Evolutionary conservation across 148 eudicot species (phyloP).

Genomic region (Heliosperma pusillum): DNA sequence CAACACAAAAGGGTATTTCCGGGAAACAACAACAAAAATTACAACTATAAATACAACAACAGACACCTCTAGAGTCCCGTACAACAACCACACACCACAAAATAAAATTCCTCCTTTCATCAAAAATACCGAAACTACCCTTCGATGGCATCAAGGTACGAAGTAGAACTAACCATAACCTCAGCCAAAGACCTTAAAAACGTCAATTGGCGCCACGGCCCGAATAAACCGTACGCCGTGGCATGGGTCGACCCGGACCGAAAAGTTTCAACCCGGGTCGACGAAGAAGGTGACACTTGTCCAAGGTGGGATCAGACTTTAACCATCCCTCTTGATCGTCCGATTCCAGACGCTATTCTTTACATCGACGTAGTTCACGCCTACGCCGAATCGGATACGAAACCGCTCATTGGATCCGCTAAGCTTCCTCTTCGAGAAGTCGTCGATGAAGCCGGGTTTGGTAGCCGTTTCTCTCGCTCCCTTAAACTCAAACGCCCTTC

Average conservation of each 20-base stretch:
- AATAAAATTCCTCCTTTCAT: neutral
- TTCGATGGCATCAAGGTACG: constrained; percentile 53
- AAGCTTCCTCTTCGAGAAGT: constrained; percentile 43
- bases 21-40: neutral
- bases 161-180: constrained; percentile 49
- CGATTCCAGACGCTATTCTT: constrained; percentile 59
- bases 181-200: constrained; percentile 81
- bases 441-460: constrained; percentile 62
- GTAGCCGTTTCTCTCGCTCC: constrained; percentile 20
- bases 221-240: constrained; percentile 60
- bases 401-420: constrained; percentile 79
- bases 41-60: constrained; percentile 5
- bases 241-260: constrained; percentile 68
- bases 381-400: constrained; percentile 46
- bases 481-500: constrained; percentile 77
- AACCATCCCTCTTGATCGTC: constrained; percentile 50
- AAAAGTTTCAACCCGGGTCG: constrained; percentile 52
- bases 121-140: neutral
- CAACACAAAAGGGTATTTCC: neutral
- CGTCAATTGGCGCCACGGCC: constrained; percentile 90
- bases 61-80: neutral
- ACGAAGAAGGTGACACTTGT: constrained; percentile 61
- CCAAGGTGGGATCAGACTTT: constrained; percentile 70
- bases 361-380: constrained; percentile 74
- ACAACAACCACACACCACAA: neutral